A percentile compares a stretch with the other conserved stretches of the same genome.
Evolutionary conservation across 106 monocot genomes (phyloP).

Genomic region (Dendrobium huoshanense): DNA sequence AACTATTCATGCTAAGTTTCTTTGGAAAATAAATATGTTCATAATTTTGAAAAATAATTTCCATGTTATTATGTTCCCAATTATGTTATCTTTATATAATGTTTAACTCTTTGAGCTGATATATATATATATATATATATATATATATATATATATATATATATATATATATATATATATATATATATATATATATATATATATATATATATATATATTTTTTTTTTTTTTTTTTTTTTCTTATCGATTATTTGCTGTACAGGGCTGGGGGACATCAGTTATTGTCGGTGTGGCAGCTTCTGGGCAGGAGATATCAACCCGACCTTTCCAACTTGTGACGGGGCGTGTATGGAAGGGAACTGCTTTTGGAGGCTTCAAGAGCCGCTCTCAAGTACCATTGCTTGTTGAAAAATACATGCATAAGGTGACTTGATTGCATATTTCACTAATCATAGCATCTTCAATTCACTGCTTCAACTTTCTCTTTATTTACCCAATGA

Average conservation of each 20-base stretch:
- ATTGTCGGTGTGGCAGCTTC: conserved; percentile 97
- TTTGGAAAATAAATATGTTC: not conserved
- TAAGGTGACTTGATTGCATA: conserved; percentile 43
- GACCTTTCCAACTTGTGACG: conserved; percentile 97
- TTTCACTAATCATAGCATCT: not conserved
- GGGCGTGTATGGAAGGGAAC: conserved; percentile 99
- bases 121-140: not conserved
- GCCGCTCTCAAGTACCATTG: conserved; percentile 96
- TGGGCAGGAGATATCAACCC: conserved; percentile 89
- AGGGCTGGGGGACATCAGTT: conserved; percentile 99
- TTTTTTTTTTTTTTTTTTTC: not conserved
- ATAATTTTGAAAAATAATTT: not conserved
- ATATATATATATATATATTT: not conserved
- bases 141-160: not conserved
- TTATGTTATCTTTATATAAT: not conserved
- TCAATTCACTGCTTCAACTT: not conserved
- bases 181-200: not conserved
- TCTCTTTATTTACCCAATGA: not conserved
- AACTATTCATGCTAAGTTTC: not conserved
- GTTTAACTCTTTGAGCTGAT: not conserved
- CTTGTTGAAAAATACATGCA: conserved; percentile 97
- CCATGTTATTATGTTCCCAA: not conserved
- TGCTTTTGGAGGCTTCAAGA: conserved; percentile 99
- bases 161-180: not conserved
- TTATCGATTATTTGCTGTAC: not conserved